Conservation (phyloP, 1,139 yeast species). For the Hemisphaericaspora lyxosophila region DNA sequence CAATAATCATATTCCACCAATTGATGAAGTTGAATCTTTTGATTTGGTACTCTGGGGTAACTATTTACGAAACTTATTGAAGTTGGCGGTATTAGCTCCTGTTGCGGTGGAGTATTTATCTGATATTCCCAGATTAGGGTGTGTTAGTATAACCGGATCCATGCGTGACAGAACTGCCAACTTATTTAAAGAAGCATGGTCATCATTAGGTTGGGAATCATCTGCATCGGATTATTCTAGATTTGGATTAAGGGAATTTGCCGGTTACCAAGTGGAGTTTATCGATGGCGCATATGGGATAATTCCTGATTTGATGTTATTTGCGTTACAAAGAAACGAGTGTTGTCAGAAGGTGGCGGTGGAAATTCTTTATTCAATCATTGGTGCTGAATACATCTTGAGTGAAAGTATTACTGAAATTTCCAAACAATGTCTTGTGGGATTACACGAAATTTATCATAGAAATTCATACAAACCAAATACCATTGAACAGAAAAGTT, state of each 20-base stretch:
- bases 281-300: constrained; percentile 55
- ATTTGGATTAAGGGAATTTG: constrained; percentile 62
- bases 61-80: constrained; percentile 58
- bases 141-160: constrained; percentile 62
- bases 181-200: constrained; percentile 68
- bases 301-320: constrained; percentile 62
- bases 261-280: constrained; percentile 74
- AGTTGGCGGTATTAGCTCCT: constrained; percentile 54
- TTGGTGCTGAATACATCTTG: constrained; percentile 64
- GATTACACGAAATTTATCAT: constrained; percentile 65
- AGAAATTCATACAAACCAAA: constrained; percentile 58
- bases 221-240: constrained; percentile 57
- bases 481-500: constrained; percentile 51
- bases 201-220: constrained; percentile 68
- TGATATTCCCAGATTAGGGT: constrained; percentile 72
- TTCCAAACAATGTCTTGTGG: constrained; percentile 61
- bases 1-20: constrained; percentile 53
- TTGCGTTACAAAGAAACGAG: constrained; percentile 67
- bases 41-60: constrained; percentile 65
- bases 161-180: constrained; percentile 60
- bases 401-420: constrained; percentile 57
- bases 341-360: constrained; percentile 67
- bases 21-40: constrained; percentile 47
- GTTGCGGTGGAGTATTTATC: constrained; percentile 64
- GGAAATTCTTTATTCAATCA: constrained; percentile 67